Percentiles rank a stretch among this genome's conserved stretches.
phyloP scores from a whole-genome alignment of 805 yeast genomes.

The Starmerella riodocensis region DNA sequence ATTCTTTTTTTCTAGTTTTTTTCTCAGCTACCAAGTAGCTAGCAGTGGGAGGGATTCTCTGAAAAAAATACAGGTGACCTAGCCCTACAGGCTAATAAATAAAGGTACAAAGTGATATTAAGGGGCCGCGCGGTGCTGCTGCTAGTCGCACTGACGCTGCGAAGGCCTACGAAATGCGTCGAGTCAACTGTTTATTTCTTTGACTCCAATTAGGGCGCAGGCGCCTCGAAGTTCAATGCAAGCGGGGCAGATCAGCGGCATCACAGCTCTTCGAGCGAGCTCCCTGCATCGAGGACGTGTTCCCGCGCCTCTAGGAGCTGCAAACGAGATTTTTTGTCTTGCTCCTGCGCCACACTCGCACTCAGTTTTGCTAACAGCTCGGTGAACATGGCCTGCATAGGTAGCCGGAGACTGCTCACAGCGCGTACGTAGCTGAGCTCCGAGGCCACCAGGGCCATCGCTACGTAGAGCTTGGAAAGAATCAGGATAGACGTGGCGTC shows the following conservation, averaged over 20 bases:
- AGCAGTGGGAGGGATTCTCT: too few species aligned
- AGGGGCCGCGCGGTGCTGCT: too few species aligned
- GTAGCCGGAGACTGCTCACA: slow-evolving; percentile 4
- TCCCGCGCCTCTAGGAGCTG: slow-evolving; percentile 10
- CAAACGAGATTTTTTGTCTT: background rate
- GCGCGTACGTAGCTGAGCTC: slow-evolving; percentile 9
- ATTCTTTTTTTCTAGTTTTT: too few species aligned
- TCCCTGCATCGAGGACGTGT: background rate
- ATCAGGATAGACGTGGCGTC: slow-evolving; percentile 1
- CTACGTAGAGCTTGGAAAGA: slow-evolving; percentile 10
- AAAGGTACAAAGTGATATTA: too few species aligned
- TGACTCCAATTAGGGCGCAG: too few species aligned
- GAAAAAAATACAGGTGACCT: too few species aligned
- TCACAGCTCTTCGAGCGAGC: background rate
- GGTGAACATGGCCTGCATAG: slow-evolving; percentile 2
- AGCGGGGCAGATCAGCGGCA: background rate
- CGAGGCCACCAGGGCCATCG: slow-evolving; percentile 5
- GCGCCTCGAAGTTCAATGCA: too few species aligned
- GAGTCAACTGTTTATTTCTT: too few species aligned
- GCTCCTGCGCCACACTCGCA: background rate
- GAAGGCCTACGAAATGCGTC: too few species aligned
- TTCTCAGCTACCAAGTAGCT: too few species aligned
- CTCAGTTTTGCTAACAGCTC: slow-evolving; percentile 6
- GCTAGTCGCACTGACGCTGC: too few species aligned
- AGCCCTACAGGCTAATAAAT: too few species aligned